Evolutionary conservation across 768 basidiomycete species (phyloP), one percentile per base, ranked within the genome.

Genomic region (Xerocomus spinulosus): DNA sequence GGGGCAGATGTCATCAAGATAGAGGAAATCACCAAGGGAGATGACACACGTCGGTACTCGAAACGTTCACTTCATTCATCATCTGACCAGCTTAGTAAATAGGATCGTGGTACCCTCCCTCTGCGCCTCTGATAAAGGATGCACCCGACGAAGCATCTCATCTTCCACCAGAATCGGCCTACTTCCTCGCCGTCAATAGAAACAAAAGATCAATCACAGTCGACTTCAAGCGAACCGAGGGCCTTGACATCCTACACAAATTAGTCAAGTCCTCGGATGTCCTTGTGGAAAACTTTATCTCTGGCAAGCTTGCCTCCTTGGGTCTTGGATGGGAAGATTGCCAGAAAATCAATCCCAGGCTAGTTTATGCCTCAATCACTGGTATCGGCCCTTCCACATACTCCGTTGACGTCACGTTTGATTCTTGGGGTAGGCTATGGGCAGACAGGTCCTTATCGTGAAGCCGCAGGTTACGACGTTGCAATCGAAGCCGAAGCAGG

Each of bases 1-100:
- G 86, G 91, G 2, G 94, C 94, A 39, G 92, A 97, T 62, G 92
- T 97, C 24, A 80, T 96, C 65, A 97, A 96, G 65, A 81, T 96
- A 5, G 92, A 94, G 62, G 87, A 91, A 61, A 72, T 80, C 44
- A 72, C 75, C 36, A 77, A 74, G 49, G 94, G 94, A 20, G 94
- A 97, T 60, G 94, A 97, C 68, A 97, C 94, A 26, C 79, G 92
- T 80, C 68, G 62, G 76, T 72, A 42, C 38, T 28, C 42, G 39
- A 39, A 29, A 15, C 40, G 41, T 41, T 47, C 48, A 34, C 43
- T 21, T 45, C 44, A 43, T 53, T 32, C 50, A 38, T 41, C 9
- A n/a, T 50, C 52, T 46, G 48, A 52, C 48, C 50, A 42, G 32
- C 37, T 50, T 50, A 44, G 48, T 23, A 46, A 20, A 42, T 18